These are phyloP conservation scores for Paramecium caudatum DNA, from an alignment of 73 alveolate genomes.

Conservation along the genomic window DNA sequence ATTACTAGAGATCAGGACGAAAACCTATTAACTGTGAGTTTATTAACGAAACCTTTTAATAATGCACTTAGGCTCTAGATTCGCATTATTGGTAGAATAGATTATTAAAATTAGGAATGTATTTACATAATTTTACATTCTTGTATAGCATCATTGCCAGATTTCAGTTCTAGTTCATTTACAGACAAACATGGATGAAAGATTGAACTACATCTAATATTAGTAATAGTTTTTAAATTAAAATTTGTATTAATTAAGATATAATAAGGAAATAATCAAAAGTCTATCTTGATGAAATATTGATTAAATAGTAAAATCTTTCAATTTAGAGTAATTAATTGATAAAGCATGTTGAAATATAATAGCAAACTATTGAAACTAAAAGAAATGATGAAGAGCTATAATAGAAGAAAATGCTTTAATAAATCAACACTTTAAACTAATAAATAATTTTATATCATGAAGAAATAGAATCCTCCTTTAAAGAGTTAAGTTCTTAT, in stretches of 20 bases:
- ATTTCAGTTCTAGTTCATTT: background rate
- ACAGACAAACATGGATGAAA: background rate
- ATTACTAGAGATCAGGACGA: slow-evolving; percentile 27
- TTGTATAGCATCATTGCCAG: background rate
- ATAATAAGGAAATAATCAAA: background rate
- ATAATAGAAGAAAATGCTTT: background rate
- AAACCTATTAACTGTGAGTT: background rate
- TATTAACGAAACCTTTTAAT: background rate
- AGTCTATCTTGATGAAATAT: background rate
- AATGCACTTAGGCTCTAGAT: background rate
- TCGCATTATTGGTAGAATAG: background rate
- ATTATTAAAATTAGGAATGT: background rate
- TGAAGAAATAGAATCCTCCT: slow-evolving; percentile 3
- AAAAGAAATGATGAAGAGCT: background rate
- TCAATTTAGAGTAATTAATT: background rate
- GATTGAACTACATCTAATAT: background rate
- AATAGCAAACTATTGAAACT: background rate
- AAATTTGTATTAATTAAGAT: background rate
- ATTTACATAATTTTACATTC: slow-evolving; percentile 24
- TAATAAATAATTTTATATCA: slow-evolving; percentile 5
- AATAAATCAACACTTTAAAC: background rate
- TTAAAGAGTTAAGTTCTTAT: slow-evolving; percentile 24
- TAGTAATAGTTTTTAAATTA: background rate
- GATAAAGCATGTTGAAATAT: background rate
- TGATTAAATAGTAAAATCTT: background rate